These are phyloP conservation scores for Verruconis gallopava DNA, from an alignment of 2,329 filamentous ascomycete genomes.

Conservation along the genomic window DNA sequence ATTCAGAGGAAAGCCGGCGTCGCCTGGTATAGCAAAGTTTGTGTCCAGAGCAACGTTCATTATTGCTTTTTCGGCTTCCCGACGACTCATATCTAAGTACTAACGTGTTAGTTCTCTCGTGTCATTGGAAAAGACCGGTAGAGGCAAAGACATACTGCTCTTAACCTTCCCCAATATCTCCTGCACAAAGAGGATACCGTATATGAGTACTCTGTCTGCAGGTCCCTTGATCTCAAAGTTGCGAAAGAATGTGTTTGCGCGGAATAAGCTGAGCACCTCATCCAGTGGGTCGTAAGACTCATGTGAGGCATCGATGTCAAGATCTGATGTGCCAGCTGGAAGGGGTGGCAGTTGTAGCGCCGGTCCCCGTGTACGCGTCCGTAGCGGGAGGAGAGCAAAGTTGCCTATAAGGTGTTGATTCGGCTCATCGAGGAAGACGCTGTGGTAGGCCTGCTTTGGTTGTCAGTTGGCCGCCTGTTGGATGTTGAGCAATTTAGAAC, in stretches of 20 bases:
- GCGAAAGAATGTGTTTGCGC: conserved; percentile 96
- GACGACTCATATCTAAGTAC: conserved; percentile 9
- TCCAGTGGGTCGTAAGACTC: conserved; percentile 95
- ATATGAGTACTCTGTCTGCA: conserved; percentile 86
- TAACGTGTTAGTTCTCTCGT: not conserved
- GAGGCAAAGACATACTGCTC: conserved; percentile 44
- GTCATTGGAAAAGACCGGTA: not conserved
- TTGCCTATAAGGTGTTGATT: conserved; percentile 65
- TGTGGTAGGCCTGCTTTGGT: conserved; percentile 80
- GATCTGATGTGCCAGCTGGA: conserved; percentile 40
- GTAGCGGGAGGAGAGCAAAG: conserved; percentile 86
- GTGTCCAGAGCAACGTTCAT: conserved; percentile 82
- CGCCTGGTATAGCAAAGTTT: conserved; percentile 88
- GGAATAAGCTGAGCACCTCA: conserved; percentile 84
- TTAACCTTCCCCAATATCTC: conserved; percentile 84
- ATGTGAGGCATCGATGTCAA: conserved; percentile 60
- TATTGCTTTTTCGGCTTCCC: conserved; percentile 48
- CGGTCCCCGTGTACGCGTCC: conserved; percentile 89
- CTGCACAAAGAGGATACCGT: conserved; percentile 89
- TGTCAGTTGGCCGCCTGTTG: not conserved
- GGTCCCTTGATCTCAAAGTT: conserved; percentile 99
- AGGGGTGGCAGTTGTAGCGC: conserved; percentile 66
- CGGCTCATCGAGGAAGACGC: conserved; percentile 78
- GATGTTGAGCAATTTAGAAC: not conserved
- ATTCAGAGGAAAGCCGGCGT: conserved; percentile 85